These are phyloP conservation scores for Erythrophleum fordii DNA, from an alignment of 306 rosid species.

Conservation along the genomic window DNA sequence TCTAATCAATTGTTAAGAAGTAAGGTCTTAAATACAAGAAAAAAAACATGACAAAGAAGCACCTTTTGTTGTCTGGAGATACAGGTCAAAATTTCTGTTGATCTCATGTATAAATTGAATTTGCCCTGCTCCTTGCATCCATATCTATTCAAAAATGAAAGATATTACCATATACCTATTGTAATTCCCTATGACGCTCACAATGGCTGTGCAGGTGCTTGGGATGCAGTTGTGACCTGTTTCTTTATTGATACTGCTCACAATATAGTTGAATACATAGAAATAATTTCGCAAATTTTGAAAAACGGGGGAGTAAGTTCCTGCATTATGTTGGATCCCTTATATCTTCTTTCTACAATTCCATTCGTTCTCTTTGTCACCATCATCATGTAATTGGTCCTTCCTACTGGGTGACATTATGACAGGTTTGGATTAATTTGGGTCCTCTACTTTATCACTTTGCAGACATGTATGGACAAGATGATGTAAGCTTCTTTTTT, in stretches of 20 bases:
- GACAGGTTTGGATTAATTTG: conserved; percentile 96
- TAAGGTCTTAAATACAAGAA: neutral
- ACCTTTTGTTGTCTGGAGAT: neutral
- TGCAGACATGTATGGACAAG: conserved; percentile 88
- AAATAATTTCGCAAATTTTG: conserved; percentile 80
- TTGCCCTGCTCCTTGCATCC: neutral
- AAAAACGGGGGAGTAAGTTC: conserved; percentile 96
- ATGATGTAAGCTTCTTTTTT: conserved; percentile 61
- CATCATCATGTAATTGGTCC: conserved; percentile 1
- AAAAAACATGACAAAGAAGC: neutral
- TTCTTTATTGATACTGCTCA: conserved; percentile 97
- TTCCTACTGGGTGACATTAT: conserved; percentile 45
- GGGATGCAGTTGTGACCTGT: conserved; percentile 98
- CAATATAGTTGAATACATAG: conserved; percentile 86
- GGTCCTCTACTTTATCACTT: conserved; percentile 97
- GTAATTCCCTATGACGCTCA: conserved; percentile 39
- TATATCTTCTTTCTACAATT: conserved; percentile 1
- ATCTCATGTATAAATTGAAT: conserved; percentile 12
- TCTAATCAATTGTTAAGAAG: neutral
- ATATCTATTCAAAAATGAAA: conserved; percentile 17
- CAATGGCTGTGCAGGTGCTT: conserved; percentile 66
- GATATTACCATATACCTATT: neutral
- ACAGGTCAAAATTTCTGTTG: neutral
- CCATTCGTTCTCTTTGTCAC: neutral
- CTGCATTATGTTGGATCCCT: conserved; percentile 17